Percentiles rank a stretch among this genome's conserved stretches.
Evolutionary conservation across 2,329 filamentous ascomycete genomes (phyloP).

Genomic region (Chlorencoelia australis): DNA sequence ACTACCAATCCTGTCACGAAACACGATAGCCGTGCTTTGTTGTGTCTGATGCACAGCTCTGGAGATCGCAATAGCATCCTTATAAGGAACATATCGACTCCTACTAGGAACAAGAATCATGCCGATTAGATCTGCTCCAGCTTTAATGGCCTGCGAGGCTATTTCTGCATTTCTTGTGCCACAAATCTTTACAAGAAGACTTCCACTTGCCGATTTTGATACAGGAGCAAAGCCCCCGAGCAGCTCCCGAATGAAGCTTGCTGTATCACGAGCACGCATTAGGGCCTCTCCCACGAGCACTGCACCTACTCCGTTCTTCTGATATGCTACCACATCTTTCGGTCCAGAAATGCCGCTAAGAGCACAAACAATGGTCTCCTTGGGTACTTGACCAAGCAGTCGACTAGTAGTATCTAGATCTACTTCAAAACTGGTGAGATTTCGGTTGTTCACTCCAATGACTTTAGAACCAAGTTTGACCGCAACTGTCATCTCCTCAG

Average conservation of each 20-base stretch:
- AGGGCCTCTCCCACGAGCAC: conserved; percentile 92
- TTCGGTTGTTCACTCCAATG: conserved; percentile 96
- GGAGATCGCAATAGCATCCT: conserved; percentile 74
- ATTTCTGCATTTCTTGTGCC: conserved; percentile 78
- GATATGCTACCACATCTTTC: conserved; percentile 79
- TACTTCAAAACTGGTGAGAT: conserved; percentile 92
- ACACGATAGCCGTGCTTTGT: conserved; percentile 16
- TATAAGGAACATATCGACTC: conserved; percentile 68
- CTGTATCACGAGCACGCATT: conserved; percentile 81
- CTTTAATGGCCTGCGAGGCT: conserved; percentile 68
- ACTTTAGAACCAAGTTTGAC: conserved; percentile 79
- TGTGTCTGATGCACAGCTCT: conserved; percentile 52
- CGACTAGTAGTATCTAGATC: conserved; percentile 87
- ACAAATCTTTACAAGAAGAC: conserved; percentile 83
- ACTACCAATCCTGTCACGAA: conserved; percentile 19
- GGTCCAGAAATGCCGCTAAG: conserved; percentile 88
- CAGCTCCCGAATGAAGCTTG: conserved; percentile 72
- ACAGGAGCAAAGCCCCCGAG: conserved; percentile 46
- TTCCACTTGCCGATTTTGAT: conserved; percentile 29
- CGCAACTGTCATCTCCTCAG: conserved; percentile 83
- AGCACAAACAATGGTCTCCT: conserved; percentile 81
- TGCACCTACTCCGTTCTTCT: conserved; percentile 81
- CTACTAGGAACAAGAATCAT: conserved; percentile 82
- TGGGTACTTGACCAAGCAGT: conserved; percentile 75
- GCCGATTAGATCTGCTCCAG: conserved; percentile 84